Evolutionary conservation across 129 eudicot species (phyloP), one percentile per base, ranked within the genome.

Genomic region (Saussurea involucrata): DNA sequence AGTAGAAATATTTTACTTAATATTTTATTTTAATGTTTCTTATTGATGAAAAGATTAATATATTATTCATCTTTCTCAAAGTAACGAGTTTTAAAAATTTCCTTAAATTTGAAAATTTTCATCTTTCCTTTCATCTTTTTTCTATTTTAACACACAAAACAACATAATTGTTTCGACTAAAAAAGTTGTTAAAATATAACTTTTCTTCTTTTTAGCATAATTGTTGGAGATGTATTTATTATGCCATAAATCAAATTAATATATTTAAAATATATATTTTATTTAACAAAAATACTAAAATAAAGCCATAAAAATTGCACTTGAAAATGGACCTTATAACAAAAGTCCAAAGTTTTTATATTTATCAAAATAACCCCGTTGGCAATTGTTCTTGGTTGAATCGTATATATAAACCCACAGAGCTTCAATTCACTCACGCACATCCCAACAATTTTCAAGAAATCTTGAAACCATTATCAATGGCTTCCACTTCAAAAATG

Each of bases 401-500:
- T n/a, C 61, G 18, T 63, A 49, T 60, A 60, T 60, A 20, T 58
- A 58, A 34, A 13, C 9, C 1, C 44, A 46, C 18, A 65, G 40
- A 70, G 76, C 63, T 70, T 44, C 66, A 17, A 44, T 70, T 44
- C 24, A 53, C 79, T 80, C 79, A 66, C 53, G 53, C 64, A 67
- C 32, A 73, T 46, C 74, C 69, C 22, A 80, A 46, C 66, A 32
- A 34, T 20, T 20, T 27, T 2, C 67, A 63, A 64, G 22, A 42
- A 71, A 63, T 21, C 21, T 33, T 49, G 36, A 33, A n/a, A 53
- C n/a, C 9, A 53, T 9, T 6, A 66, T 9, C 78, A 80, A 27
- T 80, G 83, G 74, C 74, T 68, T 80, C 65, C 34, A 57, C 32
- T 67, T 7, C 76, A 67, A 74, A 78, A 63, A 78, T 20, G 42